These are phyloP conservation scores for Lipomyces oligophaga DNA, from an alignment of 805 yeast species.

Conservation along the genomic window DNA sequence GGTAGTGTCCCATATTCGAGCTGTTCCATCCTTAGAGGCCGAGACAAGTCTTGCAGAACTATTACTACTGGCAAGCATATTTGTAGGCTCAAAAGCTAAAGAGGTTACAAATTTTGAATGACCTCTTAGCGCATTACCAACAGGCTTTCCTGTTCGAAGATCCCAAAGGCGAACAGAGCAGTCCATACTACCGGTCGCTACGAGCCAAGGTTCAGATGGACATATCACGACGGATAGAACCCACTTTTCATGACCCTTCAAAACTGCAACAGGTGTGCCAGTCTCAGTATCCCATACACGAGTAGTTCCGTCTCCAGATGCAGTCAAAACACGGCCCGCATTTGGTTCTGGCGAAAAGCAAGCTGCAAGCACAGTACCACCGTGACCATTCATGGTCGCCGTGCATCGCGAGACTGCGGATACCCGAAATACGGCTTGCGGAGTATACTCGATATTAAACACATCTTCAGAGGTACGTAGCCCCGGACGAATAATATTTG, in stretches of 20 bases:
- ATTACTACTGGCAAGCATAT: slow-evolving; percentile 63
- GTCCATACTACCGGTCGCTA: slow-evolving; percentile 97
- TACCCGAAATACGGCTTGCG: slow-evolving; percentile 92
- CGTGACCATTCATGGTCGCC: slow-evolving; percentile 93
- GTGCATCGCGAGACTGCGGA: slow-evolving; percentile 85
- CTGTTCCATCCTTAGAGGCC: slow-evolving; percentile 87
- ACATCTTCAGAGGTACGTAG: slow-evolving; percentile 88
- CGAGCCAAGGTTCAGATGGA: slow-evolving; percentile 84
- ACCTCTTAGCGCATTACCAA: slow-evolving; percentile 73
- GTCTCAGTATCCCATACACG: slow-evolving; percentile 96
- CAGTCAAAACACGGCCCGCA: slow-evolving; percentile 64
- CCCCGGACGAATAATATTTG: slow-evolving; percentile 81
- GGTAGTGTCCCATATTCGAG: slow-evolving; percentile 83
- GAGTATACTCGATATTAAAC: slow-evolving; percentile 84
- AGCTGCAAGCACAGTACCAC: slow-evolving; percentile 85
- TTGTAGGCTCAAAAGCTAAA: slow-evolving; percentile 91
- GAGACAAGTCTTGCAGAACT: slow-evolving; percentile 67
- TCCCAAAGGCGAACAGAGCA: slow-evolving; percentile 87
- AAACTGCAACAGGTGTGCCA: slow-evolving; percentile 78
- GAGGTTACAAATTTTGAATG: slow-evolving; percentile 89
- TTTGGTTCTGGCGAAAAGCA: slow-evolving; percentile 78
- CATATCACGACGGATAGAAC: slow-evolving; percentile 86
- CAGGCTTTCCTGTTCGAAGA: slow-evolving; percentile 61
- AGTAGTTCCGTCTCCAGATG: slow-evolving; percentile 95
- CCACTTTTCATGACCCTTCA: slow-evolving; percentile 88